A percentile compares a stretch with the other conserved stretches of the same genome.
Conservation (phyloP, 345 rosid species). For the Arabis hirsuta region DNA sequence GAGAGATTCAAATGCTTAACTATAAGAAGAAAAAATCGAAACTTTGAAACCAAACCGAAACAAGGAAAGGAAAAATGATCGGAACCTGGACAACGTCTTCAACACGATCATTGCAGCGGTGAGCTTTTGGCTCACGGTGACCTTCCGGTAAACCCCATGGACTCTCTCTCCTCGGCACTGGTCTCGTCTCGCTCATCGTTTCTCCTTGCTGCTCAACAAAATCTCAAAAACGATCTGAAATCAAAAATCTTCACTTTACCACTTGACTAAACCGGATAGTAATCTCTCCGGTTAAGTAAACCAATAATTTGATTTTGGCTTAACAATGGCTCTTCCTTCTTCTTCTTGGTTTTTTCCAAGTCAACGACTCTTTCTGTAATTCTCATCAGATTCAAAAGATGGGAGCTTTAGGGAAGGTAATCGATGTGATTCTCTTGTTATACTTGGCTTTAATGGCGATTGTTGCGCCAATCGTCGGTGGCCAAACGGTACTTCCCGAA, state of each 20-base stretch:
- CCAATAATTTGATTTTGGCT: conserved; percentile 8
- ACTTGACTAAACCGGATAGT: conserved; percentile 27
- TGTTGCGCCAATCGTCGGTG: conserved; percentile 61
- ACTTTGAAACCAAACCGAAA: not conserved
- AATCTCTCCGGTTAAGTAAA: conserved; percentile 26
- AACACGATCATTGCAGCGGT: conserved; percentile 92
- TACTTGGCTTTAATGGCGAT: conserved; percentile 59
- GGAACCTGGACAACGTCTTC: conserved; percentile 88
- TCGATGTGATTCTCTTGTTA: conserved; percentile 60
- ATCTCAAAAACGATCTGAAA: not conserved
- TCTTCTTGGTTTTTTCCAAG: conserved; percentile 5
- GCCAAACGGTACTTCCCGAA: conserved; percentile 60
- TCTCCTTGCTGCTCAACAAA: not conserved
- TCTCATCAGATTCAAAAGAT: conserved; percentile 46
- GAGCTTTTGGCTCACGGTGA: conserved; percentile 86
- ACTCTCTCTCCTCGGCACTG: conserved; percentile 92
- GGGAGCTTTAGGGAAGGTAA: conserved; percentile 62
- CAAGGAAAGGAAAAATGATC: not conserved
- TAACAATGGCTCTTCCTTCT: not conserved
- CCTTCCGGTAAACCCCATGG: conserved; percentile 89
- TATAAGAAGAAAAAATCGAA: not conserved
- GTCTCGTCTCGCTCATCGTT: conserved; percentile 79
- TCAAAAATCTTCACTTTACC: not conserved
- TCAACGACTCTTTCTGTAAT: conserved; percentile 30
- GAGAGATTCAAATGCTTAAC: conserved; percentile 19